Conservation (phyloP, 1,139 yeast species). For the Arxiozyma bovina region DNA sequence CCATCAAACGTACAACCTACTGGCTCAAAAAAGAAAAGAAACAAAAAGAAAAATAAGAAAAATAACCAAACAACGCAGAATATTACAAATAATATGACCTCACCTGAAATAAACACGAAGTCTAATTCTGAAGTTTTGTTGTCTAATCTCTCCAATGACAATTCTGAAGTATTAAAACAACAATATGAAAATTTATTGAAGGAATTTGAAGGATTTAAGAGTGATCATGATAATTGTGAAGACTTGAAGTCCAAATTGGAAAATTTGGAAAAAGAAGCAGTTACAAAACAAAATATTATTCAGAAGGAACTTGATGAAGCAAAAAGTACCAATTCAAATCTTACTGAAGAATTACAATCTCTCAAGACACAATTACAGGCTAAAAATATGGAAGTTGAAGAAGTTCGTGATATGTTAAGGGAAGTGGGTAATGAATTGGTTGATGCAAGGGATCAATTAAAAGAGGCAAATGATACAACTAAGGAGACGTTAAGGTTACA, state of each 20-base stretch:
- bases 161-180: slow-evolving; percentile 16
- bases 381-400: slow-evolving; percentile 30
- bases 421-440: slow-evolving; percentile 73
- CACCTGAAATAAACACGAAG: neutral
- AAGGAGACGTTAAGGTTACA: slow-evolving; percentile 13
- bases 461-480: slow-evolving; percentile 12
- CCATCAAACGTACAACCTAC: neutral
- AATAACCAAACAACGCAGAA: slow-evolving; percentile 12
- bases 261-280: slow-evolving; percentile 9
- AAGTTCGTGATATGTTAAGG: slow-evolving; percentile 60
- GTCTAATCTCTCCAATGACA: neutral
- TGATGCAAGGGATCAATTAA: slow-evolving; percentile 25
- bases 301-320: neutral
- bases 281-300: neutral
- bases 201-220: slow-evolving; percentile 13
- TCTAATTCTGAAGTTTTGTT: neutral
- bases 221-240: slow-evolving; percentile 14
- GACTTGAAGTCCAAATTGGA: slow-evolving; percentile 18
- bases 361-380: slow-evolving; percentile 13
- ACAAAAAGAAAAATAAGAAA: slow-evolving; percentile 19
- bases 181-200: slow-evolving; percentile 17
- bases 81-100: neutral
- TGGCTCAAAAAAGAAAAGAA: slow-evolving; percentile 5
- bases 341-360: slow-evolving; percentile 10
- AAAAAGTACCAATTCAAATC: neutral